Base-by-base conservation (phyloP, 1,139 yeast species). In the Pichia sp. region DNA sequence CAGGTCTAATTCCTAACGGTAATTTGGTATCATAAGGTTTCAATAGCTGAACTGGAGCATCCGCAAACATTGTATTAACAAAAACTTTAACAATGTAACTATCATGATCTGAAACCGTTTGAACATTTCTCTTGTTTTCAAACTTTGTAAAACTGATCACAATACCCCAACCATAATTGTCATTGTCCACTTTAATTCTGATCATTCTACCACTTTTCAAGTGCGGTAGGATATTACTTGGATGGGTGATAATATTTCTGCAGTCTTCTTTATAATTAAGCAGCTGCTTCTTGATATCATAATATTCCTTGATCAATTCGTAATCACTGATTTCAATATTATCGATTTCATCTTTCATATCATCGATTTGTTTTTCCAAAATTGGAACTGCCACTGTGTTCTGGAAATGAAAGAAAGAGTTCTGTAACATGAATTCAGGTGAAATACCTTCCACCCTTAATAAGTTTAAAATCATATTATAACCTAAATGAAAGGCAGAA, bases 371-470 rank as follows among this genome's bases (percentile, higher is more conserved):
- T 46, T 71, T 71, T 57, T 90, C 95, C 71, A 92, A 70, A 28
- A 75, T 70, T 2, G 98, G 98, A 7, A 94, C 95, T 29, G 92
- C 79, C 8, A 94, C 78, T 8, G 94, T 88, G 61, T 85, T 90
- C 64, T 94, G 99, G 61, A 90, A 94, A 65, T 94, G 99, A 67
- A 71, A 92, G 59, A 94, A 94, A 3, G 98, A 92, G 55, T 84
- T 77, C 60, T 88, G 95, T 55, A 94, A 74, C 97, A 94, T 90
- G 54, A 84, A 94, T 64, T 94, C 98, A 0, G 98, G 98, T 0
- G 97, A 88, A 46, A 94, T 87, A 49, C 98, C 97, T 66, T 92
- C 98, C 16, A 94, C 98, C 61, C 98, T 79, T 83, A 92, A 78
- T 63, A 94, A 72, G 61, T 94, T 94, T 64, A 92, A 74, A 59